phyloP scores from a whole-genome alignment of 75 land plant genomes.

The Isoetes taiwanensis region DNA sequence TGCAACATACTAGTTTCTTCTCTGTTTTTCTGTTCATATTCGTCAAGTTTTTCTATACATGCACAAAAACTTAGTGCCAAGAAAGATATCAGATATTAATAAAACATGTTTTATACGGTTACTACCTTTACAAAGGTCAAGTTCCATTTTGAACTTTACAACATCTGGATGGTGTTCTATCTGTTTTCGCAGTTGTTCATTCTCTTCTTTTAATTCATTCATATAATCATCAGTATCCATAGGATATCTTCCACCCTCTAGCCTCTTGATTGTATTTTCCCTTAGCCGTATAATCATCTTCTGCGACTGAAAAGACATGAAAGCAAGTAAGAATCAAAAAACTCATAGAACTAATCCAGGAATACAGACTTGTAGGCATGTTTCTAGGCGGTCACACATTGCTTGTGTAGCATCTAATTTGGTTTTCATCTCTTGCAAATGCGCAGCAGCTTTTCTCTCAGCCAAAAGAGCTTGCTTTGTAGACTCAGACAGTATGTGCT shows the following conservation, averaged over 20 bases:
- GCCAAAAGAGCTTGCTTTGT: conserved; percentile 10
- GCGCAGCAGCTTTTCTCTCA: conserved; percentile 12
- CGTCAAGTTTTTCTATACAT: not conserved
- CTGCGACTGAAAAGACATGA: not conserved
- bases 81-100: no score
- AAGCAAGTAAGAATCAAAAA: not conserved
- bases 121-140: not conserved
- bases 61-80: no score
- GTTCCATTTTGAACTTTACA: not conserved
- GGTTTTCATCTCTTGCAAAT: conserved; percentile 1
- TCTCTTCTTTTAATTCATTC: not conserved
- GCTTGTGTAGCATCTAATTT: conserved; percentile 10
- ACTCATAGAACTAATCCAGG: not conserved
- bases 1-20: not conserved
- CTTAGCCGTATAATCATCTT: not conserved
- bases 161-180: not conserved
- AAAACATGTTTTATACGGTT: no score
- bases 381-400: conserved; percentile 3
- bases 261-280: not conserved
- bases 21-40: not conserved
- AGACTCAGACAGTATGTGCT: conserved; percentile 14
- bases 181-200: not conserved
- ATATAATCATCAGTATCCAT: not conserved
- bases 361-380: conserved; percentile 7
- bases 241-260: not conserved